These are phyloP conservation scores for Blastocladiella britannica DNA, from an alignment of 192 early-diverging fungal genomes.

Conservation along the genomic window DNA sequence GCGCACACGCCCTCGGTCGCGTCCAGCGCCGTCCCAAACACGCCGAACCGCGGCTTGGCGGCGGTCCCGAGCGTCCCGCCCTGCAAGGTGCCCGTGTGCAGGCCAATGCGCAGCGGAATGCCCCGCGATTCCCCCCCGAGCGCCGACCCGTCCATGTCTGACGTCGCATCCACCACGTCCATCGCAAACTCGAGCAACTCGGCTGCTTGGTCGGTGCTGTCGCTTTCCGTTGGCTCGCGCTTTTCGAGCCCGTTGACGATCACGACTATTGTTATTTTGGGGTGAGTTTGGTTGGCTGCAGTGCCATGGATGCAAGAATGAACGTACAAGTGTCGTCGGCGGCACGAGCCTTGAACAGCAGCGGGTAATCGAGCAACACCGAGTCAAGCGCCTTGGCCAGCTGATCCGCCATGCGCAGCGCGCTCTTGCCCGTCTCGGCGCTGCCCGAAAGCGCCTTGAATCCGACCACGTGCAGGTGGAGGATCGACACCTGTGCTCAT, in stretches of 20 bases:
- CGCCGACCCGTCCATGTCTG: background rate
- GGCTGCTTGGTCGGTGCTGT: background rate
- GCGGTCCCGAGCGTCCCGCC: background rate
- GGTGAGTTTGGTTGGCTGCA: no score
- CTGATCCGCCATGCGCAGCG: slow-evolving; percentile 18
- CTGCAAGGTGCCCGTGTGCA: background rate
- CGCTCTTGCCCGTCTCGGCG: slow-evolving; percentile 5
- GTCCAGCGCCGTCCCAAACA: background rate
- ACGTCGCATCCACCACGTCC: background rate
- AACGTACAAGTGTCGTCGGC: background rate
- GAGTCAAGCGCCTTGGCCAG: slow-evolving; percentile 21
- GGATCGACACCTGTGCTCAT: no score
- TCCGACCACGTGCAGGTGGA: background rate
- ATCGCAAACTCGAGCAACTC: background rate
- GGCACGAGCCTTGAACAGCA: slow-evolving; percentile 21
- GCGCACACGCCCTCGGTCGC: no score
- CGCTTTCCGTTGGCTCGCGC: background rate
- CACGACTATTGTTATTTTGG: no score
- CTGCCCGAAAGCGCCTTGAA: background rate
- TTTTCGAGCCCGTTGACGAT: background rate
- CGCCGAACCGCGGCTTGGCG: background rate
- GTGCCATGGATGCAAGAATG: background rate
- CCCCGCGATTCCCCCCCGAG: background rate
- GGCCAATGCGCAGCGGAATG: background rate
- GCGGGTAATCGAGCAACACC: slow-evolving; percentile 16